These are phyloP conservation scores for Sanghuangporus sanghuang DNA, from an alignment of 1,284 basidiomycete genomes.

Conservation along the genomic window DNA sequence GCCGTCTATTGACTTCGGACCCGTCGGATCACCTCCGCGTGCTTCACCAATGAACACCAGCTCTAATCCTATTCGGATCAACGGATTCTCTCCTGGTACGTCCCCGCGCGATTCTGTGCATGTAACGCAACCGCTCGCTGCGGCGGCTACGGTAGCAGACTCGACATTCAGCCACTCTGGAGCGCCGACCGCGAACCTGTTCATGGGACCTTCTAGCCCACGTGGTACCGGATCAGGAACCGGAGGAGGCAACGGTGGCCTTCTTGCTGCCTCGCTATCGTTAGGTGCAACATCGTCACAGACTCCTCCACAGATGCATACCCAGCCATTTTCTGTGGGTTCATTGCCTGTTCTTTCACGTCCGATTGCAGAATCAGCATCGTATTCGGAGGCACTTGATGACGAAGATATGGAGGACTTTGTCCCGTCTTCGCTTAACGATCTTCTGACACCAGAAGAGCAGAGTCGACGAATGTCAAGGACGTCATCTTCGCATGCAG, in stretches of 20 bases:
- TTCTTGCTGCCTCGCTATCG: slow-evolving; percentile 42
- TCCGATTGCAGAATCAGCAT: slow-evolving; percentile 19
- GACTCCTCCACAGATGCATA: slow-evolving; percentile 1
- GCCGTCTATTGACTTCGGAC: slow-evolving; percentile 55
- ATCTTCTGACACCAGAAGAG: slow-evolving; percentile 83
- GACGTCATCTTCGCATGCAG: slow-evolving; percentile 43
- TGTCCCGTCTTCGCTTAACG: slow-evolving; percentile 80
- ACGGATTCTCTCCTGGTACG: slow-evolving; percentile 44
- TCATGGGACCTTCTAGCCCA: slow-evolving; percentile 32
- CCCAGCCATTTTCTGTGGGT: slow-evolving; percentile 25
- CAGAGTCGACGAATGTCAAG: slow-evolving; percentile 72
- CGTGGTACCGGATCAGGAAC: slow-evolving; percentile 30
- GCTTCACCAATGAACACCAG: slow-evolving; percentile 33
- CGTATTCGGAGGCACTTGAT: slow-evolving; percentile 41
- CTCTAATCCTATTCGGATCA: slow-evolving; percentile 32
- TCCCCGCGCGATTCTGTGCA: slow-evolving; percentile 32
- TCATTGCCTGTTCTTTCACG: slow-evolving; percentile 20
- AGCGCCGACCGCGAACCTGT: slow-evolving; percentile 39
- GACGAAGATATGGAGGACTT: slow-evolving; percentile 85
- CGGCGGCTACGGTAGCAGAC: slow-evolving; percentile 23
- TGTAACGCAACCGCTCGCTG: slow-evolving; percentile 26
- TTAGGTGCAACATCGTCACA: slow-evolving; percentile 30
- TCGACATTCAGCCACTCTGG: slow-evolving; percentile 72
- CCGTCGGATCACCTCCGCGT: slow-evolving; percentile 69
- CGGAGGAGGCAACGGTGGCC: slow-evolving; percentile 26